Evolutionary conservation across 495 filamentous ascomycete genomes (phyloP).

Genomic region (Podospora tetraspora): DNA sequence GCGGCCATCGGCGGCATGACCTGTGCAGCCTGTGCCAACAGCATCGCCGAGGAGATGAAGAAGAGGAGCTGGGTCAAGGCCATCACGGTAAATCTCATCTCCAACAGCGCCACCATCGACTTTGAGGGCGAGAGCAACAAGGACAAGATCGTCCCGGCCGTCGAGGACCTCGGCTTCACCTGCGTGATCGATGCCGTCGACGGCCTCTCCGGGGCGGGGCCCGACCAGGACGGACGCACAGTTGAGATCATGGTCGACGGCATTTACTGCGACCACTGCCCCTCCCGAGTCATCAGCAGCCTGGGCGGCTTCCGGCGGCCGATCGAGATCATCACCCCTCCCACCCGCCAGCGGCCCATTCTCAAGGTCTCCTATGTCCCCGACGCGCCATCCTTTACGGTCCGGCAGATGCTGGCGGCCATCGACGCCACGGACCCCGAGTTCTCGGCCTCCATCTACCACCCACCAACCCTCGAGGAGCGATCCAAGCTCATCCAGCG

Average conservation of each 20-base stretch:
- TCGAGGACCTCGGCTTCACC: conserved; percentile 80
- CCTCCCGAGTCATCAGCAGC: conserved; percentile 51
- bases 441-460: conserved; percentile 66
- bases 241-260: conserved; percentile 68
- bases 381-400: conserved; percentile 61
- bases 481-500: conserved; percentile 66
- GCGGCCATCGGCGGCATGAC: conserved; percentile 80
- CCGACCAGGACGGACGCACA: conserved; percentile 42
- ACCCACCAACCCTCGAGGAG: conserved; percentile 81
- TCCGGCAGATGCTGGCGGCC: conserved; percentile 64
- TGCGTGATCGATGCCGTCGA: conserved; percentile 53
- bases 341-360: conserved; percentile 52
- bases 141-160: conserved; percentile 57
- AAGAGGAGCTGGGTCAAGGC: conserved; percentile 57
- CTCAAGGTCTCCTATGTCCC: conserved; percentile 69
- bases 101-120: conserved; percentile 63
- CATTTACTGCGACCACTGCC: conserved; percentile 85
- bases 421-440: conserved; percentile 59
- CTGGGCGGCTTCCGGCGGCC: conserved; percentile 34
- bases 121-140: conserved; percentile 50
- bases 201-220: conserved; percentile 21
- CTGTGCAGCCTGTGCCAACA: conserved; percentile 67
- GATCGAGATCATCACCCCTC: conserved; percentile 44
- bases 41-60: conserved; percentile 59
- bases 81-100: conserved; percentile 64